A percentile compares a stretch with the other conserved stretches of the same genome.
Conservation (phyloP, 176 grass and related monocot genomes). For the Oryza meridionalis region DNA sequence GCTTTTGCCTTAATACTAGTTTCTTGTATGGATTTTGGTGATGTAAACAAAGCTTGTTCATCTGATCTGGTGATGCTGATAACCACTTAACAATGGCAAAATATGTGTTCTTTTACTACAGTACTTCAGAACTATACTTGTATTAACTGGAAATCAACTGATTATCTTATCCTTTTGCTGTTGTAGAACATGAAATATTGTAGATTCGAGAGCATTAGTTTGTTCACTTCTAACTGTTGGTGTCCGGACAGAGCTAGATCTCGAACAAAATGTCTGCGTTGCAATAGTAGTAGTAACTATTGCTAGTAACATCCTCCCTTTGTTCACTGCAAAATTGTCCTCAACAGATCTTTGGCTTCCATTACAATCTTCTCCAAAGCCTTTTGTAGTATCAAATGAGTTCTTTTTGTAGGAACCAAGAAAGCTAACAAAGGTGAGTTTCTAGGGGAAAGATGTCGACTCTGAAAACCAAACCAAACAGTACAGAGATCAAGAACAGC, state of each 20-base stretch:
- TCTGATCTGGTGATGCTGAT: slow-evolving; percentile 9
- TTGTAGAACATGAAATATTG: background rate
- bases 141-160: too few relatives aligned
- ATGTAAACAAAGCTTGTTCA: slow-evolving; percentile 36
- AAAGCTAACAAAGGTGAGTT: background rate
- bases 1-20: background rate
- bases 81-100: slow-evolving; percentile 14
- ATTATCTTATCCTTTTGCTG: background rate
- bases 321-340: background rate
- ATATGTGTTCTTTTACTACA: background rate
- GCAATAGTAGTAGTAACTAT: too few relatives aligned
- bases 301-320: background rate
- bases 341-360: background rate
- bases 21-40: slow-evolving; percentile 37
- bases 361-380: background rate
- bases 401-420: background rate
- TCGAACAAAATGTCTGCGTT: background rate
- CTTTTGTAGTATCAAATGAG: background rate
- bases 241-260: background rate
- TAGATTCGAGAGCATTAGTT: background rate
- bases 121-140: too few relatives aligned
- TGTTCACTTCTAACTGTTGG: background rate
- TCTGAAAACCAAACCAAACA: background rate
- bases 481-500: background rate
- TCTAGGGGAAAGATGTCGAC: too few relatives aligned